A percentile compares a stretch with the other conserved stretches of the same genome.
Evolutionary conservation across 345 rosid genomes (phyloP).

Genomic region (Populus ilicifolia): DNA sequence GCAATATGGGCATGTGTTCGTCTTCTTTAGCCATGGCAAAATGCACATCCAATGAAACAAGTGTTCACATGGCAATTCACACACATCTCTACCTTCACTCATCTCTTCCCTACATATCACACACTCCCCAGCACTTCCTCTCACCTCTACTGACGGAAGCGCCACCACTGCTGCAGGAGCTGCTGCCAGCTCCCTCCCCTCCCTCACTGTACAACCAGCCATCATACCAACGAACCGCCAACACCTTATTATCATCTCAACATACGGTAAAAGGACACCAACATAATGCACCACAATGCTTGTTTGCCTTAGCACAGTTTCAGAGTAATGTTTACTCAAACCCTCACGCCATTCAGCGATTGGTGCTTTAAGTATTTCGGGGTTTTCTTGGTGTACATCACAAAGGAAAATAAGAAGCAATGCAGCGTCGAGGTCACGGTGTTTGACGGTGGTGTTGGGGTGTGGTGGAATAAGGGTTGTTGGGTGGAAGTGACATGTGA

Average conservation of each 20-base stretch:
- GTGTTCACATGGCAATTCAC: constrained; percentile 87
- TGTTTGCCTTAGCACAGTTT: constrained; percentile 30
- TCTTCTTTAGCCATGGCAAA: constrained; percentile 75
- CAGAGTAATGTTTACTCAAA: constrained; percentile 31
- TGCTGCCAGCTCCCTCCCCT: constrained; percentile 47
- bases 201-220: constrained; percentile 37
- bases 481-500: constrained; percentile 43
- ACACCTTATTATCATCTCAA: constrained; percentile 62
- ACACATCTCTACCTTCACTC: constrained; percentile 68
- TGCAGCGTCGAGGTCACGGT: constrained; percentile 75
- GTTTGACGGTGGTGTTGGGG: constrained; percentile 28
- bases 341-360: constrained; percentile 50
- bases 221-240: constrained; percentile 47
- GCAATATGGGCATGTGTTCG: constrained; percentile 88
- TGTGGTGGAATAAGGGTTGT: constrained; percentile 20
- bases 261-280: constrained; percentile 53
- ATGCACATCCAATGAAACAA: constrained; percentile 86
- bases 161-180: constrained; percentile 61
- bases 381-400: constrained; percentile 59
- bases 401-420: constrained; percentile 79
- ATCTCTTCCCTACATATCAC: constrained; percentile 82
- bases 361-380: constrained; percentile 46
- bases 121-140: constrained; percentile 47
- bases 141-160: constrained; percentile 54
- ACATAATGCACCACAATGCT: constrained; percentile 50